These are phyloP conservation scores for Dactylellina sp. DNA, from an alignment of 2,329 filamentous ascomycete genomes.

Conservation along the genomic window DNA sequence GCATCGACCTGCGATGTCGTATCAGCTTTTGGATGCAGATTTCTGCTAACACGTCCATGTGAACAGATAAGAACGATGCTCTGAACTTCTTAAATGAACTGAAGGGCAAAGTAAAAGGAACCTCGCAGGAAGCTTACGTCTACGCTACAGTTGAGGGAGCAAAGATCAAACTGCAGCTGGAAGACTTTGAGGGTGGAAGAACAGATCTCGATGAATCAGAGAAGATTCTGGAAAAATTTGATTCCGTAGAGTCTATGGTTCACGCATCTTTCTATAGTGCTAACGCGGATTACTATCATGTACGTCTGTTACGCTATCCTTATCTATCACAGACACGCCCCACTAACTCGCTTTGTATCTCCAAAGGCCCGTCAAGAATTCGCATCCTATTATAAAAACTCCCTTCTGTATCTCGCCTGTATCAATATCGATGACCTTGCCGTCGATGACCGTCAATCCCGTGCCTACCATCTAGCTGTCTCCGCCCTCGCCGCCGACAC, in stretches of 20 bases:
- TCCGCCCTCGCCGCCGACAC: slow-evolving; percentile 91
- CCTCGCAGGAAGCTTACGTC: slow-evolving; percentile 94
- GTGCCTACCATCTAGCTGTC: slow-evolving; percentile 92
- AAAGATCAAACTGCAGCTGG: slow-evolving; percentile 82
- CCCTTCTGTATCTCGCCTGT: slow-evolving; percentile 96
- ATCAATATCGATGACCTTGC: slow-evolving; percentile 83
- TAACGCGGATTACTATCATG: slow-evolving; percentile 94
- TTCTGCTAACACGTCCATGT: slow-evolving; percentile 31
- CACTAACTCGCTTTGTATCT: slow-evolving; percentile 22
- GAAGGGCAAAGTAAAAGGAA: slow-evolving; percentile 86
- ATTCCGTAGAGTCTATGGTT: slow-evolving; percentile 93
- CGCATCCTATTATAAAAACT: slow-evolving; percentile 95
- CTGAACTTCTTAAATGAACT: slow-evolving; percentile 85
- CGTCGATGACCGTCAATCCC: slow-evolving; percentile 78
- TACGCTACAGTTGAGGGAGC: slow-evolving; percentile 93
- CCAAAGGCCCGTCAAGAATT: slow-evolving; percentile 83
- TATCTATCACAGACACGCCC: slow-evolving; percentile 6
- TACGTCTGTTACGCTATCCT: slow-evolving; percentile 61
- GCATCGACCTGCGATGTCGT: not conserved
- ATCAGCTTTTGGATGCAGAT: slow-evolving; percentile 24
- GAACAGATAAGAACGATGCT: slow-evolving; percentile 83
- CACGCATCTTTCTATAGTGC: slow-evolving; percentile 96
- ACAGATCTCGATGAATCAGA: slow-evolving; percentile 89
- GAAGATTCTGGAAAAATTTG: slow-evolving; percentile 87
- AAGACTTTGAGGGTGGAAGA: slow-evolving; percentile 82